These are phyloP conservation scores for Hypoxylon sp. DNA, from an alignment of 2,329 filamentous ascomycete species.

Conservation along the genomic window DNA sequence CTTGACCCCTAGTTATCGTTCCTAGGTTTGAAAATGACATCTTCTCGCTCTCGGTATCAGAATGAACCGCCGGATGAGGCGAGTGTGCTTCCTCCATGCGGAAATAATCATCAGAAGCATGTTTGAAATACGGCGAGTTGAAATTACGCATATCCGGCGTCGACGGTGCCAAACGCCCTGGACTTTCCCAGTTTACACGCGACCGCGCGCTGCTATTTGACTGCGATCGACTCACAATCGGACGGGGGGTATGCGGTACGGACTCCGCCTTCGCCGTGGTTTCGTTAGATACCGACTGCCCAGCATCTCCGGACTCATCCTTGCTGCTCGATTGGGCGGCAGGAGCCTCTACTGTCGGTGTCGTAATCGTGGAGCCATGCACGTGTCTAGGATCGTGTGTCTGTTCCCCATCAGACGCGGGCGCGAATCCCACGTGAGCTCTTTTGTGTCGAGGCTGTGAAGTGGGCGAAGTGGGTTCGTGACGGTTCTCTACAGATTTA, in stretches of 20 bases:
- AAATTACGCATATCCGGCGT: slow-evolving; percentile 56
- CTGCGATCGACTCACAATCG: slow-evolving; percentile 42
- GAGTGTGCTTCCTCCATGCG: slow-evolving; percentile 37
- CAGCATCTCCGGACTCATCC: slow-evolving; percentile 5
- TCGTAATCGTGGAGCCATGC: not conserved
- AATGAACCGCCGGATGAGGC: slow-evolving; percentile 42
- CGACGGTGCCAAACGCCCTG: slow-evolving; percentile 33
- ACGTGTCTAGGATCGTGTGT: slow-evolving; percentile 34
- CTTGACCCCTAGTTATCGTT: slow-evolving; percentile 55
- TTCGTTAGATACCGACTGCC: slow-evolving; percentile 9
- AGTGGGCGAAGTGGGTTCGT: slow-evolving; percentile 21
- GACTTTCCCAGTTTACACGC: slow-evolving; percentile 22
- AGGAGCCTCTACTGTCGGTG: not conserved
- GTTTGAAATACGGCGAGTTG: slow-evolving; percentile 56
- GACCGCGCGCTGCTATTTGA: slow-evolving; percentile 39
- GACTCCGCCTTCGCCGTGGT: slow-evolving; percentile 5
- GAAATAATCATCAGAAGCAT: slow-evolving; percentile 41
- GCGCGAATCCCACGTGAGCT: slow-evolving; percentile 71
- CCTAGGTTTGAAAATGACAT: slow-evolving; percentile 57
- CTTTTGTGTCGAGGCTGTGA: slow-evolving; percentile 51
- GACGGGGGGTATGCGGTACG: slow-evolving; percentile 47
- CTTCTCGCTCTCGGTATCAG: slow-evolving; percentile 61
- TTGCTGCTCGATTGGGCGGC: not conserved
- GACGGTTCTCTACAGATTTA: slow-evolving; percentile 34
- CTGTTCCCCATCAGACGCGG: slow-evolving; percentile 49